Base-by-base conservation (phyloP, 1,284 basidiomycete species). In the Cutaneotrichosporon sp. region DNA sequence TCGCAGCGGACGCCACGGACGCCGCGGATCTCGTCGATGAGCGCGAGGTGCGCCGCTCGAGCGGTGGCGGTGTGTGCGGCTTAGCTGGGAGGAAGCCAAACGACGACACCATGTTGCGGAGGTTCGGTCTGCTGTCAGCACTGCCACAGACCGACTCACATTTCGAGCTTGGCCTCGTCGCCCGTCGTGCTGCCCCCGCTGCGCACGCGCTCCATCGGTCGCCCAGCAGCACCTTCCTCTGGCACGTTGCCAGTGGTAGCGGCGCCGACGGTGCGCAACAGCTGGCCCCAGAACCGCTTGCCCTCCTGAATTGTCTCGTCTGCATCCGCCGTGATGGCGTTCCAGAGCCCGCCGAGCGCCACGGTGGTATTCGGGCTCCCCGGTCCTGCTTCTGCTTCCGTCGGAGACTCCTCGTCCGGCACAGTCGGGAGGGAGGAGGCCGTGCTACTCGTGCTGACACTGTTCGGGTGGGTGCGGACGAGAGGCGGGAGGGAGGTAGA, bases 161-260 rank as follows among this genome's bases (percentile, higher is more conserved):
- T 24, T 24, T 46, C 45, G 18, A 25, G 22, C 45, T 46, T 46
- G 22, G 11, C 45, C 45, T 46, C 45, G 11, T 46, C 45, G 10
- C 22, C 22, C 11, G 22, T 46, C 24, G 11, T 22, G 22, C 45
- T 46, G 22, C 24, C 45, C 11, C 22, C 22, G 45, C 45, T 46
- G 22, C 45, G 45, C 22, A 14, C 22, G 13, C 24, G 24, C 13
- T 46, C 45, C 45, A 50, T 50, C 27, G 38, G 38, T 18, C 25
- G 47, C 47, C 25, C 27, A 6, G 45, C 27, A 6, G 45, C 4
- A 9, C 29, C 22, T 22, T 46, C 47, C 18, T 50, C 47, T 18
- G 74, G 74, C 14, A 75, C 74, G 4, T 67, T 73, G 1, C 75
- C 76, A 2, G 62, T 69, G 1, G 76, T 74, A 18, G 75, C 75